Conservation (phyloP, 148 eudicot species). For the Silene uniflora region DNA sequence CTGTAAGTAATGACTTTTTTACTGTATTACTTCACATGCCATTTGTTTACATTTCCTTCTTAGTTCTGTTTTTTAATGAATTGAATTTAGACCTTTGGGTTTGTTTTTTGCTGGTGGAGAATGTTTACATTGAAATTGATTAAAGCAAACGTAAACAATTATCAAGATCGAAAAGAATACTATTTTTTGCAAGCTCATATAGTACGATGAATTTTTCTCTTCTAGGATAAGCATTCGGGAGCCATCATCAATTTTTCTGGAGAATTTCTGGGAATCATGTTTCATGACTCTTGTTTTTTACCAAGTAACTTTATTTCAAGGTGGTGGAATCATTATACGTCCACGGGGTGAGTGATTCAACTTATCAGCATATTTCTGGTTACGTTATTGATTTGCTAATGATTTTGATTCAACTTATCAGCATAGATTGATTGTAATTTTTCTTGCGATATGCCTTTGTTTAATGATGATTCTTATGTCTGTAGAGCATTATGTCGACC, state of each 20-base stretch:
- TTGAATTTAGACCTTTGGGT: too few species aligned
- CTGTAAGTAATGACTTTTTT: neutral
- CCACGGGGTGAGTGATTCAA: neutral
- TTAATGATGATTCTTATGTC: neutral
- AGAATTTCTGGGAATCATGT: neutral
- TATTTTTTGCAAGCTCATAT: neutral
- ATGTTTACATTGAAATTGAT: neutral
- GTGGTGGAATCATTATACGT: neutral
- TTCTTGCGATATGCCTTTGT: neutral
- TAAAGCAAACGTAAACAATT: neutral
- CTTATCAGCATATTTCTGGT: neutral
- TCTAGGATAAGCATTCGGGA: neutral
- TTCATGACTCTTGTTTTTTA: neutral
- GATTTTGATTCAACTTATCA: neutral
- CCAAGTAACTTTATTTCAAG: conserved; percentile 12
- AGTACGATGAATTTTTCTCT: neutral
- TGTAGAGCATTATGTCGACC: conserved; percentile 1
- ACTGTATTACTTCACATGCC: too few species aligned
- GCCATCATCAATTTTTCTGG: neutral
- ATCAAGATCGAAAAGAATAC: too few species aligned
- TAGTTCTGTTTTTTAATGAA: too few species aligned
- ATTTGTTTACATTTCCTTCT: neutral
- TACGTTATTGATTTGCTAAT: too few species aligned
- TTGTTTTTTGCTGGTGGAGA: neutral
- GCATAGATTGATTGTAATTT: neutral